phyloP scores from a whole-genome alignment of 805 yeast species.

The Saitoella complicata region DNA sequence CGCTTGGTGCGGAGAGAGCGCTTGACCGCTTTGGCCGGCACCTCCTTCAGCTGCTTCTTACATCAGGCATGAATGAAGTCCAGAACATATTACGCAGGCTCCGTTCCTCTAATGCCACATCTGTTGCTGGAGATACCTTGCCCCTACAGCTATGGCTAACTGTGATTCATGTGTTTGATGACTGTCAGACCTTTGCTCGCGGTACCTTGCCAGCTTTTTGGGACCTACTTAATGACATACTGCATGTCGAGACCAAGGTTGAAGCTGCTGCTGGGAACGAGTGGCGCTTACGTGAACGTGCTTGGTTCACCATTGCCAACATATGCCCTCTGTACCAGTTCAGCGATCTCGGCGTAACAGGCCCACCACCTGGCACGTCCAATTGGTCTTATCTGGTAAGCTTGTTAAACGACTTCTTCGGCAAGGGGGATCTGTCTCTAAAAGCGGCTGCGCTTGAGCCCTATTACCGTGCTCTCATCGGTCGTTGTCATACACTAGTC shows the following conservation, averaged over 20 bases:
- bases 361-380: too few relatives aligned
- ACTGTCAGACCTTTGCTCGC: not conserved
- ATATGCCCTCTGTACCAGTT: constrained; percentile 13
- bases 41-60: constrained; percentile 7
- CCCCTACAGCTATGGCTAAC: constrained; percentile 12
- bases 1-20: constrained; percentile 1
- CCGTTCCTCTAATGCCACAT: constrained; percentile 6
- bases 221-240: constrained; percentile 4
- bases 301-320: constrained; percentile 11
- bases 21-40: constrained; percentile 4
- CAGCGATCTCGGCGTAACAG: constrained; percentile 4
- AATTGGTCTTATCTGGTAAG: not conserved
- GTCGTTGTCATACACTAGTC: constrained; percentile 11
- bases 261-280: not conserved
- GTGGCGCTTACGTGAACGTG: constrained; percentile 2
- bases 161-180: constrained; percentile 7
- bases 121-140: constrained; percentile 4
- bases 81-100: constrained; percentile 8
- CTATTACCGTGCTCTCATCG: constrained; percentile 11
- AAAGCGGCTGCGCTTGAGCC: constrained; percentile 2
- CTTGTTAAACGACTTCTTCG: constrained; percentile 5
- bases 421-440: not conserved
- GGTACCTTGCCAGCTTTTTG: constrained; percentile 5
- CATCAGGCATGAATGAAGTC: constrained; percentile 8
- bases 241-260: constrained; percentile 5